phyloP scores from a whole-genome alignment of 2,329 filamentous ascomycete genomes.

The Lachnellula hyalina region DNA sequence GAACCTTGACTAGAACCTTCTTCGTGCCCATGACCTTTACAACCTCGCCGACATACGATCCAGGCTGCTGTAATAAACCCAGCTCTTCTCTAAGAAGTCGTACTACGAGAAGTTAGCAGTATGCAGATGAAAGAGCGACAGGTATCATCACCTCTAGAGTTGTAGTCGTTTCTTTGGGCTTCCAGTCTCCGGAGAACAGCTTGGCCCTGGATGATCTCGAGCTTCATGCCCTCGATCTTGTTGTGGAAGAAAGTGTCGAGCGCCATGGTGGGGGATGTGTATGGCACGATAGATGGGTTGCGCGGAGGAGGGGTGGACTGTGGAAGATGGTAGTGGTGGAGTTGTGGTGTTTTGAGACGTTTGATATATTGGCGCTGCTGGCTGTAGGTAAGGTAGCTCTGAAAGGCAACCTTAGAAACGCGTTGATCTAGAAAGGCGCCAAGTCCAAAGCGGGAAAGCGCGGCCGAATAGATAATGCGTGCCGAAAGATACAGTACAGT shows the following conservation, averaged over 20 bases:
- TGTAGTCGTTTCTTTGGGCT: constrained; percentile 98
- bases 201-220: constrained; percentile 99
- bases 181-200: constrained; percentile 90
- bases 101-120: constrained; percentile 44
- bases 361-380: too few relatives aligned
- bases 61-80: constrained; percentile 90
- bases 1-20: constrained; percentile 98
- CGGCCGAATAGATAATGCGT: too few relatives aligned
- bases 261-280: constrained; percentile 64
- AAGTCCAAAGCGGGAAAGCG: too few relatives aligned
- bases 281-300: neutral
- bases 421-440: too few relatives aligned
- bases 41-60: constrained; percentile 98
- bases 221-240: constrained; percentile 99
- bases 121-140: neutral
- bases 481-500: too few relatives aligned
- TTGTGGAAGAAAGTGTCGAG: constrained; percentile 99
- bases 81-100: constrained; percentile 92
- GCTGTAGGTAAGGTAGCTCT: too few relatives aligned
- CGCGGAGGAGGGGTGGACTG: neutral
- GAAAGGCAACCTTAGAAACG: too few relatives aligned
- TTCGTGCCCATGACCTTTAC: constrained; percentile 99
- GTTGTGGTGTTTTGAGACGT: neutral
- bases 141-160: constrained; percentile 59
- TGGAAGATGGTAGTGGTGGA: neutral